These are phyloP conservation scores for Ophiostoma novo-ulmi DNA, from an alignment of 2,329 filamentous ascomycete species.

Conservation along the genomic window DNA sequence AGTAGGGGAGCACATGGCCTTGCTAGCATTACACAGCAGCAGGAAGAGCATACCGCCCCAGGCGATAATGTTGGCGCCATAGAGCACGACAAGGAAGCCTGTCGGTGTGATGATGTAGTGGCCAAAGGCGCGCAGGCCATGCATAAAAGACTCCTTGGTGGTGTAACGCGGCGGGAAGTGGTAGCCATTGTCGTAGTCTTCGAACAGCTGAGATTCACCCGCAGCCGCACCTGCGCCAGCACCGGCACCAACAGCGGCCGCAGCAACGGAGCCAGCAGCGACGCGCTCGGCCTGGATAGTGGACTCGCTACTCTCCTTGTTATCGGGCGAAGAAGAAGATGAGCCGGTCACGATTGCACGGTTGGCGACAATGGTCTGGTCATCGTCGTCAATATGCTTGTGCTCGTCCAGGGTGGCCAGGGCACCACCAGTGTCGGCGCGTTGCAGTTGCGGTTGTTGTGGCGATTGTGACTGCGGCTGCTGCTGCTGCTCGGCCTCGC, in stretches of 20 bases:
- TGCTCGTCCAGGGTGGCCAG: conserved; percentile 24
- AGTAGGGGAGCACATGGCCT: conserved; percentile 59
- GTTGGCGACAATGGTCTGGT: conserved; percentile 12
- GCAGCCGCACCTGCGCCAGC: background rate
- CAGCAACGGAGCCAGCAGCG: background rate
- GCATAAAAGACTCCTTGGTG: conserved; percentile 53
- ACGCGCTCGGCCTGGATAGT: background rate
- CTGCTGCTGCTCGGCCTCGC: conserved; percentile 17
- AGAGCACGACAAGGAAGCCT: conserved; percentile 72
- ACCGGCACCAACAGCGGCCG: background rate
- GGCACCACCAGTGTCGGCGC: conserved; percentile 1
- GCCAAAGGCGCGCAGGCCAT: conserved; percentile 59
- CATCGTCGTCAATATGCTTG: conserved; percentile 15
- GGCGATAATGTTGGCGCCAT: conserved; percentile 75
- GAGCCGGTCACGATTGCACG: background rate
- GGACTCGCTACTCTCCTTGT: background rate
- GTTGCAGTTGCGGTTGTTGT: background rate
- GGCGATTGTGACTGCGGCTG: conserved; percentile 2
- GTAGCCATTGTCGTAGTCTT: conserved; percentile 57
- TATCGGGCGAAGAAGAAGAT: background rate
- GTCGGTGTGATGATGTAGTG: conserved; percentile 68
- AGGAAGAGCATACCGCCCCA: conserved; percentile 92
- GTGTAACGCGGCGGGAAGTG: conserved; percentile 59
- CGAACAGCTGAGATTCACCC: conserved; percentile 14
- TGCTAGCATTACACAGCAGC: conserved; percentile 66